Evolutionary conservation across 495 filamentous ascomycete species (phyloP), one percentile per base, ranked within the genome.

Genomic region (Aspergillus affinis): DNA sequence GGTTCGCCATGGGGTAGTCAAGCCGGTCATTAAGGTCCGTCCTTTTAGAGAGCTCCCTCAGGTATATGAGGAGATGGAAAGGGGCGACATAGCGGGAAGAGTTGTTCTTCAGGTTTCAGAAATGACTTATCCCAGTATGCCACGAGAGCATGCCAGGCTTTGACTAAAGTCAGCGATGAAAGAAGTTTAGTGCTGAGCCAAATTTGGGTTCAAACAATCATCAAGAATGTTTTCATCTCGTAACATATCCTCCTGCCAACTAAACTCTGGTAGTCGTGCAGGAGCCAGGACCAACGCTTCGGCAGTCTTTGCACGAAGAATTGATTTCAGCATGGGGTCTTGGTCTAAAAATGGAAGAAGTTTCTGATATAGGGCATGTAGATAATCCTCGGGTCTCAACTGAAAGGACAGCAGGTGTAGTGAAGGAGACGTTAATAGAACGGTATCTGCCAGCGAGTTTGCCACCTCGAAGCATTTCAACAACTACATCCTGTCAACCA

Each of bases 61-160:
- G 53, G 73, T 80, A 19, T 81, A 81, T 66, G 68, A 78, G 51
- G 77, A 81, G 65, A 71, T 81, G 70, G 73, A 80, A 62, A 77
- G 67, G 61, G 77, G 76, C 0, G 72, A 78, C 59, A 75, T 81
- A 61, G 57, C 72, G 20, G 70, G 75, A 45, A 62, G 76, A 50
- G 68, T 80, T 49, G 75, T 77, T 30, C 63, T 77, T 21, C 61
- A 73, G 45, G 63, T 77, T 30, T 45, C 68, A 6, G 60, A 74
- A 51, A 66, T 48, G 10, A 15, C 32, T 19, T n/a, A 17, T 29
- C 48, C 44, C 36, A 15, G 2, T 49, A 6, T 49, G 10, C 2
- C 10, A 4, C 12, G 47, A 20, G 7, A 20, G 19, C 21, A 1
- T 49, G 21, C 19, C 6, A 10, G 47, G 18, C n/a, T 20, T 54